Percentiles rank a stretch among this genome's conserved stretches.
Conservation (phyloP, 2,329 filamentous ascomycete species). For the Clarireedia homoeocarpa region DNA sequence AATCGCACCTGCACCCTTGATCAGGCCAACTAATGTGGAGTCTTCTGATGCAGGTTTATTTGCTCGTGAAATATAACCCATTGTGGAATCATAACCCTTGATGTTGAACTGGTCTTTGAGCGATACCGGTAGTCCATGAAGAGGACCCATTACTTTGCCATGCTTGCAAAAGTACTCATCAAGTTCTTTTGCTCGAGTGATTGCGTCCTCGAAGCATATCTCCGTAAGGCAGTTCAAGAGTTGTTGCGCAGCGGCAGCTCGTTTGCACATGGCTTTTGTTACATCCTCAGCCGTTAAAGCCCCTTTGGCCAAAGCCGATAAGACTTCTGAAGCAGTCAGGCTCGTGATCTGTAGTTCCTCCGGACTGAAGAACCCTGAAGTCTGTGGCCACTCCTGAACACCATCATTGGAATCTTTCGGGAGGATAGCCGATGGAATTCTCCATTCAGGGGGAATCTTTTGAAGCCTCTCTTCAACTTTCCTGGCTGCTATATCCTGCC, state of each 20-base stretch:
- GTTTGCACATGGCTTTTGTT: slow-evolving; percentile 38
- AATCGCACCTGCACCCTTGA: slow-evolving; percentile 54
- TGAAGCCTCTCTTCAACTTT: not conserved
- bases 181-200: slow-evolving; percentile 31
- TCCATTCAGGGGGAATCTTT: not conserved
- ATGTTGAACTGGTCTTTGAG: slow-evolving; percentile 64
- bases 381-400: not conserved
- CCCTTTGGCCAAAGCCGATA: slow-evolving; percentile 14
- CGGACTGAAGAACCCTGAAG: not conserved
- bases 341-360: slow-evolving; percentile 21
- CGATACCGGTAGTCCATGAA: slow-evolving; percentile 2
- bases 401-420: not conserved
- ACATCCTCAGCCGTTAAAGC: slow-evolving; percentile 29
- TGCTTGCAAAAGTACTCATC: slow-evolving; percentile 35
- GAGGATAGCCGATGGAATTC: not conserved
- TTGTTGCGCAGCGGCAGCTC: slow-evolving; percentile 41
- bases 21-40: slow-evolving; percentile 64
- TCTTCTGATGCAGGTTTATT: slow-evolving; percentile 64
- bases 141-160: slow-evolving; percentile 33
- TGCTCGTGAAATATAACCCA: slow-evolving; percentile 66
- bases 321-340: slow-evolving; percentile 19
- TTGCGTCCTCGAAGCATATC: slow-evolving; percentile 34
- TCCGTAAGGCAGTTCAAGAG: slow-evolving; percentile 36
- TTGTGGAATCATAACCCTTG: slow-evolving; percentile 40
- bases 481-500: not conserved